Base-by-base conservation (phyloP, 805 yeast species). In the Lipomyces spencermartinsiae region DNA sequence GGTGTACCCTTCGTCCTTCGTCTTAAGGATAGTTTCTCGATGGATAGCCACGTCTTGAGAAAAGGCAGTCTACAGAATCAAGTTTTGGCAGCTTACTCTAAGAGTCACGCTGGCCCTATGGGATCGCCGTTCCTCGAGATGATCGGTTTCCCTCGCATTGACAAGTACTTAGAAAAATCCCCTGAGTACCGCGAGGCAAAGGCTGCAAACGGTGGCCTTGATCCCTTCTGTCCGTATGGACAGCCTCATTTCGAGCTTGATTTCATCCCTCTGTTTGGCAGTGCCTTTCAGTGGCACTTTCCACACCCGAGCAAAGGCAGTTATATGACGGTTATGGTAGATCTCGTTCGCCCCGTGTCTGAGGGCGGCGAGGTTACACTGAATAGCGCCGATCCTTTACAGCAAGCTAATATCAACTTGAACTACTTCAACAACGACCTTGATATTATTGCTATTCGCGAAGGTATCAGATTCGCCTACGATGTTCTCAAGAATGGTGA, bases 401-500 rank as follows among this genome's bases (percentile, higher is more conserved):
- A 62, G 31, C 76, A 75, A 62, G 75, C 77, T 37, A 73, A 72
- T 43, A 74, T 75, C 65, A 74, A 74, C 60, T 63, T 75, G 67
- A 75, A 75, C 66, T 75, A 72, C 70, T 74, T 75, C 55, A 74
- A 76, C 49, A 77, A 77, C 64, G 78, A 77, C 59, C 76, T 76
- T 33, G 79, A 77, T 64, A 77, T 75, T 35, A 74, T 77, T 57
- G 78, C 75, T n/a, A 73, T 77, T 70, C 75, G 78, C 16, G 77
- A 74, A 49, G 78, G 78, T 59, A 76, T 77, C 62, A 72, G 78
- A 63, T 76, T 74, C 60, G 72, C 76, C 53, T 77, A 77, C 63
- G 77, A 76, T 61, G 68, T 76, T 62, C 71, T 75, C 46, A 75
- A 76, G 49, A 69, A 75, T 55, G 76, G 77, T 61, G 76, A 73